Conservation (phyloP, 2,329 filamentous ascomycete species). For the Diplodia sapinea region DNA sequence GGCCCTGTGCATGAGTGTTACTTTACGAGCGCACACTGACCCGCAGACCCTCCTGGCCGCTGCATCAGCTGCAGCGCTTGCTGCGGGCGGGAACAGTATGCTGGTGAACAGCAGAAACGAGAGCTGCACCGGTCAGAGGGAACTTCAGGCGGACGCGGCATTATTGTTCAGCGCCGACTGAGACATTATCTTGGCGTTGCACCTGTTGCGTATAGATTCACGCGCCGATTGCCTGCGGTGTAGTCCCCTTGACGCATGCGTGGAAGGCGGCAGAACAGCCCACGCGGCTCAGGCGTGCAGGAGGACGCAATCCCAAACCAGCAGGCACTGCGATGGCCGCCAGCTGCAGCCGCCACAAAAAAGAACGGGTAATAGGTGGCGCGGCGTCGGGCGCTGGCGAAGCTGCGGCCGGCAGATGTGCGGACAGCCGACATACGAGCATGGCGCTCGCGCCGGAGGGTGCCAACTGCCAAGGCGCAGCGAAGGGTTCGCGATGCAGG, state of each 20-base stretch:
- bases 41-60: background rate
- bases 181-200: background rate
- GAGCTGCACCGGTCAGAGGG: background rate
- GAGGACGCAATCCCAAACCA: background rate
- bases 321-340: background rate
- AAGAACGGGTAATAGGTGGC: background rate
- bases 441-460: background rate
- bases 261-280: background rate
- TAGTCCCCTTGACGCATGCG: background rate
- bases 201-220: background rate
- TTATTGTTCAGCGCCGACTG: background rate
- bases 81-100: too few species aligned
- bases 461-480: background rate
- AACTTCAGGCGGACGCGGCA: background rate
- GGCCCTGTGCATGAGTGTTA: background rate
- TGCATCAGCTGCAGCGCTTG: background rate
- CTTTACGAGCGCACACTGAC: background rate
- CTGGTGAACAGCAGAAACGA: background rate
- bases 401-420: background rate
- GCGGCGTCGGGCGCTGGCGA: background rate
- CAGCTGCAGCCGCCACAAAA: background rate
- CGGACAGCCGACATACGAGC: background rate
- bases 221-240: background rate
- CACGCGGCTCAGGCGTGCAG: background rate
- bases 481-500: constrained; percentile 2